Evolutionary conservation across 2,329 filamentous ascomycete genomes (phyloP).

Genomic region (Fusarium sp.): DNA sequence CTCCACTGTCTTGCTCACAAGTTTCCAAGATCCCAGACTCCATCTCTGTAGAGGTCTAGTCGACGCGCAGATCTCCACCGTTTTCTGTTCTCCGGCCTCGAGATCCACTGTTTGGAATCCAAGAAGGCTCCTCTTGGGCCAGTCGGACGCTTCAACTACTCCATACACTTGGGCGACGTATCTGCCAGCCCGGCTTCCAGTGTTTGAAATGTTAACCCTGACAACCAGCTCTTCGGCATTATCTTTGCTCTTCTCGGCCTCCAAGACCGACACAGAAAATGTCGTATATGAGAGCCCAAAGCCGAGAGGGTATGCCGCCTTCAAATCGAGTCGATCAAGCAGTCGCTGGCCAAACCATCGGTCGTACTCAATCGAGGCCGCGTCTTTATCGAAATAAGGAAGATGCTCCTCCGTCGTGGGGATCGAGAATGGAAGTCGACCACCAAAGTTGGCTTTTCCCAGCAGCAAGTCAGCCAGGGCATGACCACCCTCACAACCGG

Average conservation of each 20-base stretch:
- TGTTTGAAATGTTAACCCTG: conserved; percentile 9
- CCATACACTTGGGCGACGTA: conserved; percentile 37
- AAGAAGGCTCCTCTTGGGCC: conserved; percentile 16
- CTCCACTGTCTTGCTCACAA: neutral
- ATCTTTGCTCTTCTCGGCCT: neutral
- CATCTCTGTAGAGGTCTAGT: conserved; percentile 19
- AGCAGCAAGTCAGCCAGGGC: conserved; percentile 32
- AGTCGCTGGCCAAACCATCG: conserved; percentile 35
- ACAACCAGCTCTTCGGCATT: neutral
- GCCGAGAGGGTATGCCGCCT: conserved; percentile 32
- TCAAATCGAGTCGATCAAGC: conserved; percentile 21
- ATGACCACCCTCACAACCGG: conserved; percentile 32
- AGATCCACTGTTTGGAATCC: conserved; percentile 22
- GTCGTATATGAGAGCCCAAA: conserved; percentile 39
- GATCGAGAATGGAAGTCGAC: conserved; percentile 33
- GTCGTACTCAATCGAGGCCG: conserved; percentile 24
- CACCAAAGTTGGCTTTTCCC: conserved; percentile 12
- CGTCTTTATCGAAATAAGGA: conserved; percentile 28
- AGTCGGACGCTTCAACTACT: neutral
- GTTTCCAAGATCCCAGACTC: neutral
- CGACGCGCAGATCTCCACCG: neutral
- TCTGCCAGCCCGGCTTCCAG: conserved; percentile 10
- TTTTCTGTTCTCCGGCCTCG: neutral
- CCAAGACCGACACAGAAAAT: neutral
- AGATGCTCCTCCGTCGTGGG: conserved; percentile 30